phyloP scores from a whole-genome alignment of 106 monocot genomes.

The Dendrobium huoshanense region DNA sequence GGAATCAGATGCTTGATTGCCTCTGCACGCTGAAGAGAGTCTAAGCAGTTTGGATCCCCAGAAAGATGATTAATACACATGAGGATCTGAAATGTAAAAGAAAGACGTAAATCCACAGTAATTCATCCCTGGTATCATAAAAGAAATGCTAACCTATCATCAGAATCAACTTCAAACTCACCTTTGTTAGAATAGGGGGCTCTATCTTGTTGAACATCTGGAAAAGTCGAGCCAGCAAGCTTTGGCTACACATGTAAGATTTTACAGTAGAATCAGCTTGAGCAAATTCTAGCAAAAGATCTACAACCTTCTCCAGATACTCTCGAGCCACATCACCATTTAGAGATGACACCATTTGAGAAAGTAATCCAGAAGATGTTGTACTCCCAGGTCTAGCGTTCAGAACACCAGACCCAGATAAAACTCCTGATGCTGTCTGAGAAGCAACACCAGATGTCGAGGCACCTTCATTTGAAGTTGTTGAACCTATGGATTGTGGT shows the following conservation, averaged over 20 bases:
- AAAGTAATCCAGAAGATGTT: conserved; percentile 60
- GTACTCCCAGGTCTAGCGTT: conserved; percentile 71
- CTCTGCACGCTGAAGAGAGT: conserved; percentile 48
- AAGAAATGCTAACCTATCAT: background rate
- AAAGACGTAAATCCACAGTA: background rate
- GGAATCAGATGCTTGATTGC: conserved; percentile 58
- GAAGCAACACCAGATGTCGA: conserved; percentile 54
- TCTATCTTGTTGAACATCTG: conserved; percentile 79
- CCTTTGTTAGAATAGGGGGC: conserved; percentile 69
- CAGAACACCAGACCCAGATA: conserved; percentile 70
- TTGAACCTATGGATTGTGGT: conserved; percentile 14
- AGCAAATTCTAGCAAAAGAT: conserved; percentile 39
- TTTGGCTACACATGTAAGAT: conserved; percentile 65
- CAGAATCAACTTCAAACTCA: background rate
- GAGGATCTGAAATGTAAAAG: conserved; percentile 23
- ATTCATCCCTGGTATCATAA: background rate
- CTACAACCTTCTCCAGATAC: conserved; percentile 65
- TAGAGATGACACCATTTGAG: conserved; percentile 58
- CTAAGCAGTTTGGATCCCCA: conserved; percentile 51
- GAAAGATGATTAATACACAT: conserved; percentile 54
- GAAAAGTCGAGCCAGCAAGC: conserved; percentile 61
- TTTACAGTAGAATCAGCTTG: conserved; percentile 60
- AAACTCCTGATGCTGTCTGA: conserved; percentile 56
- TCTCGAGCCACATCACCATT: conserved; percentile 70
- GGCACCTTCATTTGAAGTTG: conserved; percentile 38